Evolutionary conservation across 1,139 yeast species (phyloP), one percentile per base, ranked within the genome.

Genomic region (Nakaseomyces sp.): DNA sequence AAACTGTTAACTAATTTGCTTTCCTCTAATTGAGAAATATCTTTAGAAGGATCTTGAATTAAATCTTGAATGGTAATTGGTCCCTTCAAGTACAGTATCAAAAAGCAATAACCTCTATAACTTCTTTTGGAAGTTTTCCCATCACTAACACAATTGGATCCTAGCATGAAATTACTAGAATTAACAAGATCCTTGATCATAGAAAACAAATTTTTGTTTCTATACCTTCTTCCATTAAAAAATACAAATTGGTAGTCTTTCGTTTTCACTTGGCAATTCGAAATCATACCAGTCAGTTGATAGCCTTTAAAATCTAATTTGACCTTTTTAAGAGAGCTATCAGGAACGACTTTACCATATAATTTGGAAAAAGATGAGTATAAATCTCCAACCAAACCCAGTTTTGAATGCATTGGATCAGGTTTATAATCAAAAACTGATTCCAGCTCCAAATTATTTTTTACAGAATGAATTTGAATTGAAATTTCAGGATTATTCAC

Each of bases 201-300:
- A 26, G 53, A 61, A 2, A 52, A 40, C 18, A 73, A 51, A 2
- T 52, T 53, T 0, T 48, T 46, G 22, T 63, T 52, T 1, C 47
- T 20, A 10, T 69, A 53, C n/a, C 54, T 57, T 24, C 74, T 58
- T 0, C 70, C 66, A 55, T 80, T 78, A 31, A 76, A 50, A 40
- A 67, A 70, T 0, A 78, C 55, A 45, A 69, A 70, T 53, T 79
- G 86, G 45, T 67, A 63, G 1, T 54, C 53, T 44, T 63, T 69
- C 0, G 71, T 57, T 42, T 65, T 64, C 0, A 59, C 54, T 0
- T 73, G 64, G 1, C 41, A 18, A 16, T 50, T 46, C 1, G 68
- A 61, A 8, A 67, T 54, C 2, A 66, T 37, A 7, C 69, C 68
- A 1, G 50, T 47, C 5, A 74, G 46, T 3, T 44, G 45, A 44